These are phyloP conservation scores for Lactifluus piperatus DNA, from an alignment of 768 basidiomycete genomes.

Conservation along the genomic window DNA sequence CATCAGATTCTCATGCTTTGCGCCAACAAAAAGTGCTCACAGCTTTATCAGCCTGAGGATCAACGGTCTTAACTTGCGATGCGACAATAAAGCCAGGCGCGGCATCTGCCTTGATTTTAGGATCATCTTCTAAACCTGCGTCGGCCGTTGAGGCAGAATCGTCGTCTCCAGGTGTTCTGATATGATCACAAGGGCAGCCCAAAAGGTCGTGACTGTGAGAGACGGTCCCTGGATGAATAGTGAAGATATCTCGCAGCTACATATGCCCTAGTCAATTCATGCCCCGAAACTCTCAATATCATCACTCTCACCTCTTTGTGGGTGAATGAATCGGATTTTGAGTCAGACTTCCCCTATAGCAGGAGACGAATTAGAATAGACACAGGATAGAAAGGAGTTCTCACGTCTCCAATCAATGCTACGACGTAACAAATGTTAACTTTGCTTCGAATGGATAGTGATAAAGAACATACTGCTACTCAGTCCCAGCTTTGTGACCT, in stretches of 20 bases:
- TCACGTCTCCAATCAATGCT: slow-evolving; percentile 70
- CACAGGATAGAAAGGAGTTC: slow-evolving; percentile 17
- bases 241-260: slow-evolving; percentile 89
- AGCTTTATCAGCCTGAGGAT: slow-evolving; percentile 40
- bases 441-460: slow-evolving; percentile 13
- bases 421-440: slow-evolving; percentile 4
- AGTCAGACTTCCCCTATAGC: slow-evolving; percentile 35
- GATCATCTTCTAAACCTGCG: slow-evolving; percentile 21
- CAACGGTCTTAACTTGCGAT: slow-evolving; percentile 45
- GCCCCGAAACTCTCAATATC: slow-evolving; percentile 3
- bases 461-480: slow-evolving; percentile 59
- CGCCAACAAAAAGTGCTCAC: slow-evolving; percentile 30
- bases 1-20: slow-evolving; percentile 11
- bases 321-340: slow-evolving; percentile 80
- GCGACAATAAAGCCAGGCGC: slow-evolving; percentile 47
- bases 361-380: background rate
- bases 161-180: background rate
- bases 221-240: slow-evolving; percentile 64
- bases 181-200: slow-evolving; percentile 57
- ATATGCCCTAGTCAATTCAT: slow-evolving; percentile 6
- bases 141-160: background rate
- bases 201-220: slow-evolving; percentile 94
- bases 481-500: slow-evolving; percentile 88
- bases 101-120: slow-evolving; percentile 26
- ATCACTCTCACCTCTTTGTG: slow-evolving; percentile 61